phyloP scores from a whole-genome alignment of 306 rosid species.

The Macrotyloma uniflorum region DNA sequence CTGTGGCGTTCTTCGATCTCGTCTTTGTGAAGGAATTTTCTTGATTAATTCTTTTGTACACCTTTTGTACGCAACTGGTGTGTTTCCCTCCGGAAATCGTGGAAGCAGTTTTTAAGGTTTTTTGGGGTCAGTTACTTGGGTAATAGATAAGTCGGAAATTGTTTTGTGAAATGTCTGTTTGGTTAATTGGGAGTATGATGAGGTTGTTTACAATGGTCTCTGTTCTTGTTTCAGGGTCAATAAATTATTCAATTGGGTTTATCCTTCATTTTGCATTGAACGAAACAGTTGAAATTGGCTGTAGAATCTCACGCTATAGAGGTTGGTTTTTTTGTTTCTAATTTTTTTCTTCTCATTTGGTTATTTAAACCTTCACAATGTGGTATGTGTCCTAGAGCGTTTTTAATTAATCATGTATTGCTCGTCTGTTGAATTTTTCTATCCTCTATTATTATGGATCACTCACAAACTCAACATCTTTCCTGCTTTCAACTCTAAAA shows the following conservation, averaged over 20 bases:
- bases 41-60: constrained; percentile 44
- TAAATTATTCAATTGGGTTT: constrained; percentile 46
- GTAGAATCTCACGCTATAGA: constrained; percentile 54
- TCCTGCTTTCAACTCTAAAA: no score
- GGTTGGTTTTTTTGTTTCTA: constrained; percentile 48
- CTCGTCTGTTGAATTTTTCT: constrained; percentile 18
- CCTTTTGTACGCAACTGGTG: constrained; percentile 44
- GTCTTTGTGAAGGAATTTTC: constrained; percentile 35
- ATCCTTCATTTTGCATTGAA: constrained; percentile 38
- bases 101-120: constrained; percentile 33
- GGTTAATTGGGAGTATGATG: constrained; percentile 25
- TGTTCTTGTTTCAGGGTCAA: constrained; percentile 47
- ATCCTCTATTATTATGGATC: constrained; percentile 35
- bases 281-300: constrained; percentile 59
- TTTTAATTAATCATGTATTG: neutral
- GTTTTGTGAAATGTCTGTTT: constrained; percentile 29
- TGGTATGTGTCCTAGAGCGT: neutral
- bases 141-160: constrained; percentile 26
- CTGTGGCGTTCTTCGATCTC: neutral
- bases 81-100: constrained; percentile 39
- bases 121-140: constrained; percentile 31
- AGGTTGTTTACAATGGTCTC: constrained; percentile 42
- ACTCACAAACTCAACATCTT: constrained; percentile 41
- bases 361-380: constrained; percentile 22
- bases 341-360: neutral